Evolutionary conservation across 352 stramenopile genomes (phyloP), one percentile per base, ranked within the genome.

Genomic region (Pythium biforme): DNA sequence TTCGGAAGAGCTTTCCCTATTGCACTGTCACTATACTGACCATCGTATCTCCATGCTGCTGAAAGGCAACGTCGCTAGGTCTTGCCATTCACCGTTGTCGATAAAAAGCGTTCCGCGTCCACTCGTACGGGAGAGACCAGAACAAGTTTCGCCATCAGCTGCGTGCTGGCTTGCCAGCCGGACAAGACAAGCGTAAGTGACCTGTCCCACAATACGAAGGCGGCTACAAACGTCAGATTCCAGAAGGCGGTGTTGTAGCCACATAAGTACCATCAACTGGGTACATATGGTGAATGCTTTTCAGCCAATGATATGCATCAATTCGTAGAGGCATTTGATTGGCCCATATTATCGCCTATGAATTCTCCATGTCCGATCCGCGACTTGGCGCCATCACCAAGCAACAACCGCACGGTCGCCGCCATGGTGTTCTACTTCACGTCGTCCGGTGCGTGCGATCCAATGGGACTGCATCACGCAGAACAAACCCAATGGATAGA

Each of bases 341-440:
- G 40, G 40, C 26, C 19, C 4, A 47, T 27, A 47, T n/a, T n/a
- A 22, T 19, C 39, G 15, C 39, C 1, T 15, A 22, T 47, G 5
- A 26, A 47, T 26, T 23, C 20, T 25, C 19, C 40, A 47, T 47
- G 25, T 43, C 39, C 47, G 26, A 37, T 10, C 29, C 34, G 40
- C 12, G 22, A 59, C 46, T 55, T 11, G 15, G 1, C 14, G n/a
- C 4, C 41, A 33, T 26, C 40, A 47, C 19, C 33, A 43, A 45
- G 43, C 31, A n/a, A n/a, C n/a, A n/a, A n/a, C n/a, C n/a, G n/a
- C n/a, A n/a, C n/a, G n/a, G n/a, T n/a, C n/a, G n/a, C n/a, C n/a
- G 31, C 2, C 1, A 91, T 92, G 83, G 83, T 91, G 62, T 90
- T 88, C 73, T 91, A 83, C 78, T 91, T 88, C 72, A 90, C 81